A percentile compares a stretch with the other conserved stretches of the same genome.
These are phyloP conservation scores for Aegilops speltoides DNA, from an alignment of 176 grass and related monocot genomes.

Conservation along the genomic window DNA sequence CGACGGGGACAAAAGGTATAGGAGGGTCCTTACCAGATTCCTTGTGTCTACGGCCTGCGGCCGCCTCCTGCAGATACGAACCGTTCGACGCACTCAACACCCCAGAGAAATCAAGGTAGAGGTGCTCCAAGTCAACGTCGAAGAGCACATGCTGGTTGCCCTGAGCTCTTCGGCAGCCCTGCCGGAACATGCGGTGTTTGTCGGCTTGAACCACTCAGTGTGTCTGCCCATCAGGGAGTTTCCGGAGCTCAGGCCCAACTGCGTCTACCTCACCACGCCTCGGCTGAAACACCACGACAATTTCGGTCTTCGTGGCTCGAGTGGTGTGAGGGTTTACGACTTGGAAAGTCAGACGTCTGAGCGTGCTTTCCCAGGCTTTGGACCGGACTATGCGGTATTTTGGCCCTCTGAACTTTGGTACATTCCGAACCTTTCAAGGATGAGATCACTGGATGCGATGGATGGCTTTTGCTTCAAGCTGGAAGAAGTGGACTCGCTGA, in stretches of 20 bases:
- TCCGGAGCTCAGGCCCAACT: not conserved
- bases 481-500: too few species aligned
- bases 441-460: too few species aligned
- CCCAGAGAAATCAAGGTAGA: not conserved
- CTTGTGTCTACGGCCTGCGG: not conserved
- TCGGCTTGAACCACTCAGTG: not conserved
- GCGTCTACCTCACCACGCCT: not conserved
- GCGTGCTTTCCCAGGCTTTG: not conserved
- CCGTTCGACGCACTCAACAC: not conserved
- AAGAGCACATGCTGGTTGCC: not conserved
- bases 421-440: not conserved
- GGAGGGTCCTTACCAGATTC: not conserved
- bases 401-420: conserved; percentile 4
- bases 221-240: not conserved
- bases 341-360: not conserved
- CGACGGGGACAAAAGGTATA: not conserved
- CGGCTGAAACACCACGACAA: not conserved
- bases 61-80: not conserved
- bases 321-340: not conserved
- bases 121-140: not conserved
- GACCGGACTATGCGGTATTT: not conserved
- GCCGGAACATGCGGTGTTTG: not conserved
- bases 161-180: not conserved
- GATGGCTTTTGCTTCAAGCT: too few species aligned
- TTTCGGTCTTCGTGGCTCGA: not conserved